phyloP scores from a whole-genome alignment of 2,329 filamentous ascomycete genomes.

The Chrysoporthe deuterocubensis region DNA sequence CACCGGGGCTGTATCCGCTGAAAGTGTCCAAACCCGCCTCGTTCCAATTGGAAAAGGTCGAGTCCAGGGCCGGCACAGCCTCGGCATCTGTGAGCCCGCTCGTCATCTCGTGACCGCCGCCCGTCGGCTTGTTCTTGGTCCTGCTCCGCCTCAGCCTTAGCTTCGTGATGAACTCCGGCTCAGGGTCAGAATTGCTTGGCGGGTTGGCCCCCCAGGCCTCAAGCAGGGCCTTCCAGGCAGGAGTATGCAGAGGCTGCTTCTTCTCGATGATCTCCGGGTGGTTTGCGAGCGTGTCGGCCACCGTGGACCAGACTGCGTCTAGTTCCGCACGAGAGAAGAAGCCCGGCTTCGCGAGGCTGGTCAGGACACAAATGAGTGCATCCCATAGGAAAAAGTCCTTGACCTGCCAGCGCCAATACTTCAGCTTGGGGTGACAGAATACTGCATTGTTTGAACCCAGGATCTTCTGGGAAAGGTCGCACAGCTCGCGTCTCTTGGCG shows the following conservation, averaged over 20 bases:
- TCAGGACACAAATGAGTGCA: constrained; percentile 38
- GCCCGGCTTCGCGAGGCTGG: constrained; percentile 33
- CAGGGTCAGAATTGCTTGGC: constrained; percentile 16
- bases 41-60: neutral
- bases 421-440: constrained; percentile 33
- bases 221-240: constrained; percentile 37
- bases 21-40: neutral
- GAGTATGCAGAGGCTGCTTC: constrained; percentile 36
- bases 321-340: constrained; percentile 30
- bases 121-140: neutral
- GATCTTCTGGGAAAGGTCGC: constrained; percentile 43
- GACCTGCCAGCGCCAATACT: constrained; percentile 39
- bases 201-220: constrained; percentile 39
- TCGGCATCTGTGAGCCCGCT: no score
- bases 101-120: neutral
- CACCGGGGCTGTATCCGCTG: constrained; percentile 30
- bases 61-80: neutral
- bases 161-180: constrained; percentile 35
- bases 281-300: constrained; percentile 36
- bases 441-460: constrained; percentile 40
- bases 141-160: constrained; percentile 23
- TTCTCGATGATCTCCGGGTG: constrained; percentile 37
- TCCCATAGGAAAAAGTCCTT: constrained; percentile 41
- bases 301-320: constrained; percentile 33
- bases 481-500: constrained; percentile 33